A percentile compares a stretch with the other conserved stretches of the same genome.
Conservation (phyloP, 805 yeast species). For the Wickerhamiella qilinensis region DNA sequence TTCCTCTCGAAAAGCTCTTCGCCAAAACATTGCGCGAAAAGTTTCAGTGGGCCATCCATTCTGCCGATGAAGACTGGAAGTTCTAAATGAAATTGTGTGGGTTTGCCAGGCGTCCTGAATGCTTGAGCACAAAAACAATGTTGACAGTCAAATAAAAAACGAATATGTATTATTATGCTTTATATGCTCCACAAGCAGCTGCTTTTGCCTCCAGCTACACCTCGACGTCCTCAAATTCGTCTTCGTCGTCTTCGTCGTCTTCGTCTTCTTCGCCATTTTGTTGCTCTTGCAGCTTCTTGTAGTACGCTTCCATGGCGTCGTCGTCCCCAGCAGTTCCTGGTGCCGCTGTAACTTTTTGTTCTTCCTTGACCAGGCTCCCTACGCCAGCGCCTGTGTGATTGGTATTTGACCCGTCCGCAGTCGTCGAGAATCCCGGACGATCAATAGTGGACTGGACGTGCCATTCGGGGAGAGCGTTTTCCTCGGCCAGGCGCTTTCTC, state of each 20-base stretch:
- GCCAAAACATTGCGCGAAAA: conserved; percentile 84
- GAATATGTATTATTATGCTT: neutral
- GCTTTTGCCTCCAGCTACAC: no score
- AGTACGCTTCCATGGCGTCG: conserved; percentile 17
- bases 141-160: neutral
- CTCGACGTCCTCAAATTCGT: conserved; percentile 15
- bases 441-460: conserved; percentile 86
- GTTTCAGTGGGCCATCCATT: conserved; percentile 91
- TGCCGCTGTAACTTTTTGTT: neutral
- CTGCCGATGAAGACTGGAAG: conserved; percentile 76
- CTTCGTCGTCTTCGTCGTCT: conserved; percentile 15
- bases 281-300: conserved; percentile 13
- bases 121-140: neutral
- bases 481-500: conserved; percentile 58
- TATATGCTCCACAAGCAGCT: no score
- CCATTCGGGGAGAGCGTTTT: conserved; percentile 96
- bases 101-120: neutral
- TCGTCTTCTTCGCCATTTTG: conserved; percentile 7
- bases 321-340: conserved; percentile 3
- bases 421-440: no score
- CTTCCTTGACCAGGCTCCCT: neutral
- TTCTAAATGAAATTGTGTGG: no score
- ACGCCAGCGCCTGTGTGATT: neutral
- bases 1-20: conserved; percentile 83
- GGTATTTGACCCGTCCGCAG: no score